A percentile compares a stretch with the other conserved stretches of the same genome.
Conservation (phyloP, 1,284 basidiomycete genomes). For the Cutaneotrichosporon cutaneum region DNA sequence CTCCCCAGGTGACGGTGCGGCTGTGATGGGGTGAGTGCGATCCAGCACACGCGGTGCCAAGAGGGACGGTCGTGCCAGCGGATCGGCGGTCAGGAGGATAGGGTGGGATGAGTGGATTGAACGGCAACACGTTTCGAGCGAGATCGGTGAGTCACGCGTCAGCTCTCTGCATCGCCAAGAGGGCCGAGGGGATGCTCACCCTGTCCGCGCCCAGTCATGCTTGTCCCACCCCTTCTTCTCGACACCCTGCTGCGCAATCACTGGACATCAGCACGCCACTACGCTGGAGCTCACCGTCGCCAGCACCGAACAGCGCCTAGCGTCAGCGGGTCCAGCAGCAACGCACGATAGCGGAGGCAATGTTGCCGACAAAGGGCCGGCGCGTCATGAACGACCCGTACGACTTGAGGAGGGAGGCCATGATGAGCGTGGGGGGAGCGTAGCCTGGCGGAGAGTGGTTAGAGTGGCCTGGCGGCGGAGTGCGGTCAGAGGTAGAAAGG, state of each 20-base stretch:
- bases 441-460: background rate
- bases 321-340: background rate
- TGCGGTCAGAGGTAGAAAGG: background rate
- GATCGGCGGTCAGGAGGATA: background rate
- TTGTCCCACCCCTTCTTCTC: conserved; percentile 53
- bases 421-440: conserved; percentile 22
- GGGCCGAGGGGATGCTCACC: conserved; percentile 33
- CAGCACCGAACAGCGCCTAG: conserved; percentile 54
- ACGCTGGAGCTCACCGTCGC: conserved; percentile 44
- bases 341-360: conserved; percentile 49
- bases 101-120: background rate
- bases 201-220: conserved; percentile 53
- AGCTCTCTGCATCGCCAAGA: background rate
- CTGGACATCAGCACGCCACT: conserved; percentile 19
- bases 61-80: no score
- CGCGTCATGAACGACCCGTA: conserved; percentile 45
- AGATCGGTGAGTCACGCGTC: background rate
- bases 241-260: conserved; percentile 56
- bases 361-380: conserved; percentile 47
- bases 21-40: conserved; percentile 24
- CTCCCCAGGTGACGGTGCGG: conserved; percentile 53
- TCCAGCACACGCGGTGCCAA: no score
- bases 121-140: no score
- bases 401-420: conserved; percentile 37
- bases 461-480: background rate